phyloP scores from a whole-genome alignment of 306 rosid species.

The Glycine latifolia region DNA sequence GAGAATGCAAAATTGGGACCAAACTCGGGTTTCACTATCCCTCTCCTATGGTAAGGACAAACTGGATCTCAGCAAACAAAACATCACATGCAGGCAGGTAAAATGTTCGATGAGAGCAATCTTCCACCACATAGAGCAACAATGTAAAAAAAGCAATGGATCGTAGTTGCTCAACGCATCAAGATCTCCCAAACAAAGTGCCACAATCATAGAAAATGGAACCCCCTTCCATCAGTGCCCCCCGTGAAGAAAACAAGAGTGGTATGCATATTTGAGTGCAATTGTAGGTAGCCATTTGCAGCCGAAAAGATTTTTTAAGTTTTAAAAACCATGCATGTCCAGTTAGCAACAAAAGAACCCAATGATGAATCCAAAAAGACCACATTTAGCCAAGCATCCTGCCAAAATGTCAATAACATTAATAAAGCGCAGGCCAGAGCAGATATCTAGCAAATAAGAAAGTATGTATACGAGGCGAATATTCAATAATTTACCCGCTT shows the following conservation, averaged over 20 bases:
- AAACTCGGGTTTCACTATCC: slow-evolving; percentile 38
- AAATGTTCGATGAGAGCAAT: slow-evolving; percentile 45
- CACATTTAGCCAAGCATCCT: slow-evolving; percentile 86
- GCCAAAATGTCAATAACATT: slow-evolving; percentile 90
- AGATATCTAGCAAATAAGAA: slow-evolving; percentile 49
- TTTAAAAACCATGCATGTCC: slow-evolving; percentile 77
- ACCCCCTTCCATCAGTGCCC: slow-evolving; percentile 50
- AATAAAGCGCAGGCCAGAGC: slow-evolving; percentile 61
- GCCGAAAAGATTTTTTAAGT: slow-evolving; percentile 60
- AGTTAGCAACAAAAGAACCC: slow-evolving; percentile 85
- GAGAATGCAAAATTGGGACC: slow-evolving; percentile 43
- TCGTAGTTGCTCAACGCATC: slow-evolving; percentile 57
- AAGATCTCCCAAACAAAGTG: slow-evolving; percentile 51
- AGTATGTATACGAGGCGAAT: slow-evolving; percentile 49
- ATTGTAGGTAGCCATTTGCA: slow-evolving; percentile 49
- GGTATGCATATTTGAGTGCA: slow-evolving; percentile 50
- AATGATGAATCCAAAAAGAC: slow-evolving; percentile 81
- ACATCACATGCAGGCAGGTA: slow-evolving; percentile 50
- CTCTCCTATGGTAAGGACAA: slow-evolving; percentile 29
- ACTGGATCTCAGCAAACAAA: slow-evolving; percentile 62
- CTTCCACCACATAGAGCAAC: slow-evolving; percentile 52
- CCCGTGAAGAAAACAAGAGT: slow-evolving; percentile 54
- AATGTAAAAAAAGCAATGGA: slow-evolving; percentile 28
- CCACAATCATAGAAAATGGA: slow-evolving; percentile 54
- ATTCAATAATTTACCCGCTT: slow-evolving; percentile 75